phyloP scores from a whole-genome alignment of 225 moss, liverwort and hornwort species.

The Polytrichum commune region DNA sequence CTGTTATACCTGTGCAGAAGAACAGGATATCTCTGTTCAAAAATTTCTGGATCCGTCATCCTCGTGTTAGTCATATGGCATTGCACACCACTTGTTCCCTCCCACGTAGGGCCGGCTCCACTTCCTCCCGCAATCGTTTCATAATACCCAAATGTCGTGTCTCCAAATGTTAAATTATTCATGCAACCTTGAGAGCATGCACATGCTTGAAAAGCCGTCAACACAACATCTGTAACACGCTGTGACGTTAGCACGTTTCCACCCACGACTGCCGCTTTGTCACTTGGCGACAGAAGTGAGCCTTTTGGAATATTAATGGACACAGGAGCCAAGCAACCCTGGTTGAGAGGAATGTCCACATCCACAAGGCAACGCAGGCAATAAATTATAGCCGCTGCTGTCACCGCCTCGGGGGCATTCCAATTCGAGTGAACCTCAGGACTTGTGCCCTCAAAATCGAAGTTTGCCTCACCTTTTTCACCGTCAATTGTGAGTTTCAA shows the following conservation, averaged over 20 bases:
- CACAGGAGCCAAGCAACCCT: slow-evolving; percentile 96
- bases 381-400: slow-evolving; percentile 98
- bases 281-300: slow-evolving; percentile 84
- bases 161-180: slow-evolving; percentile 98
- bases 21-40: slow-evolving; percentile 96
- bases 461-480: slow-evolving; percentile 68
- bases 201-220: slow-evolving; percentile 92
- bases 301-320: slow-evolving; percentile 80
- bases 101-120: slow-evolving; percentile 95
- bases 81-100: slow-evolving; percentile 89
- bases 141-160: slow-evolving; percentile 90
- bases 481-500: slow-evolving; percentile 79
- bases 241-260: slow-evolving; percentile 98
- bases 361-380: slow-evolving; percentile 96
- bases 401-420: slow-evolving; percentile 99
- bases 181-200: slow-evolving; percentile 99
- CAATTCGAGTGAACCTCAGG: slow-evolving; percentile 95
- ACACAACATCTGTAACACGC: slow-evolving; percentile 92
- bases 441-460: slow-evolving; percentile 85
- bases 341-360: slow-evolving; percentile 95
- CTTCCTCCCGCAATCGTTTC: slow-evolving; percentile 98
- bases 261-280: slow-evolving; percentile 96
- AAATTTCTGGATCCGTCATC: slow-evolving; percentile 98
- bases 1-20: slow-evolving; percentile 34
- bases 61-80: slow-evolving; percentile 99